Percentiles rank a stretch among this genome's conserved stretches.
These are phyloP conservation scores for Penicillium lagena DNA, from an alignment of 495 filamentous ascomycete species.

Conservation along the genomic window DNA sequence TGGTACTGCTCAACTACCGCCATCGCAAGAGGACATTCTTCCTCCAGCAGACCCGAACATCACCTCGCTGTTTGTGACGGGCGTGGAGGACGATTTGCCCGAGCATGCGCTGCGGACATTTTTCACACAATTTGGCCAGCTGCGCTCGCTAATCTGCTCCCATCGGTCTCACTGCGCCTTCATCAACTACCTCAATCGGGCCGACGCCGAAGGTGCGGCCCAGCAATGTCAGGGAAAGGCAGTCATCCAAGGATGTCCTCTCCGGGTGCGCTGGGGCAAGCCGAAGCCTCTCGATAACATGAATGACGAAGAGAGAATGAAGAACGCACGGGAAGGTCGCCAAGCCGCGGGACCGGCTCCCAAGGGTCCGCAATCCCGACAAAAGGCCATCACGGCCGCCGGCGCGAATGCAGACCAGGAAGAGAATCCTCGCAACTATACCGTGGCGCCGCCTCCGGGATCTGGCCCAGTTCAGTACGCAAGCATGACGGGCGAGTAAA, in stretches of 20 bases:
- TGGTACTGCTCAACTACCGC: conserved; percentile 65
- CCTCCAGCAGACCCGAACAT: conserved; percentile 80
- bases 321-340: conserved; percentile 68
- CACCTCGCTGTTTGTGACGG: conserved; percentile 87
- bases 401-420: conserved; percentile 26
- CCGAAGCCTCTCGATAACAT: conserved; percentile 86
- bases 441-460: conserved; percentile 80
- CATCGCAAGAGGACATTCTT: conserved; percentile 70
- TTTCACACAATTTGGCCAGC: conserved; percentile 79
- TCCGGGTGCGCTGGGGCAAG: conserved; percentile 85
- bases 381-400: conserved; percentile 27
- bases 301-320: conserved; percentile 71
- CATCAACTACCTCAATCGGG: conserved; percentile 81
- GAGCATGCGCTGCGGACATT: conserved; percentile 86
- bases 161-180: conserved; percentile 97
- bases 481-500: conserved; percentile 75
- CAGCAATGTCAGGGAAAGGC: conserved; percentile 81
- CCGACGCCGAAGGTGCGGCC: conserved; percentile 77
- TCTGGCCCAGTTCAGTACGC: conserved; percentile 74
- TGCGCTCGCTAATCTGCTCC: conserved; percentile 87
- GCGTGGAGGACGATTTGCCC: conserved; percentile 91
- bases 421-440: conserved; percentile 39
- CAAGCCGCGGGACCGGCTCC: conserved; percentile 35
- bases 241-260: conserved; percentile 74
- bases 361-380: conserved; percentile 22